phyloP scores from a whole-genome alignment of 805 yeast species.

The Ogataea trehaloabstinens region DNA sequence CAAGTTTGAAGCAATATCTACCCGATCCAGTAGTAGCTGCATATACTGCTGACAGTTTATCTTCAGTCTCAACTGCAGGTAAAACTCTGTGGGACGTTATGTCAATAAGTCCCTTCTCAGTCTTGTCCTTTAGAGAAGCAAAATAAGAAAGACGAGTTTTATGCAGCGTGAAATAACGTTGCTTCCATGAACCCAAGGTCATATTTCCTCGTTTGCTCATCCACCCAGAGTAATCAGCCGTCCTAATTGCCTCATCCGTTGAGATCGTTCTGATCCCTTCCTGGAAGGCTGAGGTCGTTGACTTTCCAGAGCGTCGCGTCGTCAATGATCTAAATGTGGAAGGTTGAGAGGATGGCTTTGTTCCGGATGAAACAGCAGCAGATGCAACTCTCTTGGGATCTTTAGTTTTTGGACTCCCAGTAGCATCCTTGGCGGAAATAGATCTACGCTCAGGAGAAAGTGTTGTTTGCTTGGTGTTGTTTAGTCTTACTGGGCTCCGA shows the following conservation, averaged over 20 bases:
- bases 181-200: conserved; percentile 88
- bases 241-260: conserved; percentile 73
- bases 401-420: conserved; percentile 18
- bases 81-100: conserved; percentile 91
- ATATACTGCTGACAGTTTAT: conserved; percentile 73
- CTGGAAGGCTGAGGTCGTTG: conserved; percentile 73
- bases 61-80: conserved; percentile 76
- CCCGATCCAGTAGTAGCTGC: conserved; percentile 95
- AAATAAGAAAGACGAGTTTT: conserved; percentile 93
- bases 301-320: conserved; percentile 43
- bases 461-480: conserved; percentile 10
- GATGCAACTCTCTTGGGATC: conserved; percentile 44
- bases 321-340: conserved; percentile 41
- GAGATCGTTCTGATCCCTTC: conserved; percentile 82
- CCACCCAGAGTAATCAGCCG: conserved; percentile 88
- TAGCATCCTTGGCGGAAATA: conserved; percentile 46
- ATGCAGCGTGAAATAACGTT: conserved; percentile 80
- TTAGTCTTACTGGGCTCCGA: conserved; percentile 14
- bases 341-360: conserved; percentile 47
- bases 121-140: conserved; percentile 68
- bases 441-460: conserved; percentile 43
- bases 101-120: conserved; percentile 91
- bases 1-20: conserved; percentile 84
- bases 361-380: conserved; percentile 28
- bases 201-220: conserved; percentile 89